Conservation (phyloP, 2,329 filamentous ascomycete species). For the Neofusicoccum kwambonambiense region DNA sequence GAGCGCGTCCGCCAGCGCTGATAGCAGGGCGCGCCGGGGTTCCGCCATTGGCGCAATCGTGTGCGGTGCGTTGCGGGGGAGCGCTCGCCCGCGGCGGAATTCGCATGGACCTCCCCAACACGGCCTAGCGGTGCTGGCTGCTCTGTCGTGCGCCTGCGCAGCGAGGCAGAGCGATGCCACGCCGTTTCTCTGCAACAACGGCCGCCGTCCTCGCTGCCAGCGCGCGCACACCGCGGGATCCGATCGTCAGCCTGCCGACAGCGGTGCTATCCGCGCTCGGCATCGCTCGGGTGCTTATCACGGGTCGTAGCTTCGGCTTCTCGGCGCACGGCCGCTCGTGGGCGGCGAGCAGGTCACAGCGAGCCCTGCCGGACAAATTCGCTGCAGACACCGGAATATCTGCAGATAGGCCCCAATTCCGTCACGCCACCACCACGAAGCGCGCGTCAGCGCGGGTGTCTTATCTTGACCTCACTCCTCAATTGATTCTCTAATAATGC, state of each 20-base stretch:
- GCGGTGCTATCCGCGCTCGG: not conserved
- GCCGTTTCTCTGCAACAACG: too few relatives aligned
- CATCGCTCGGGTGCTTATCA: not conserved
- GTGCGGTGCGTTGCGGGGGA: slow-evolving; percentile 1
- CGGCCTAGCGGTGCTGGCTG: not conserved
- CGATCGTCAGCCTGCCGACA: not conserved
- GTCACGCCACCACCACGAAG: not conserved
- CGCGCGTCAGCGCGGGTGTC: not conserved
- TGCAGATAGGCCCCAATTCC: not conserved
- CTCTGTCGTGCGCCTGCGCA: too few relatives aligned
- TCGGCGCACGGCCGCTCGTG: not conserved
- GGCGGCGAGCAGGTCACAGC: not conserved
- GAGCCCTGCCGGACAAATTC: not conserved
- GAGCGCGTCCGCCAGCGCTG: not conserved
- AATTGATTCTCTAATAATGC: not conserved
- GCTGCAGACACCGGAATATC: not conserved
- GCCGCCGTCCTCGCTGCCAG: not conserved
- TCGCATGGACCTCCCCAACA: not conserved
- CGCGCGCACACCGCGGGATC: not conserved
- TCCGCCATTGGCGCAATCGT: slow-evolving; percentile 2
- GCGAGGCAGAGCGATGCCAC: too few relatives aligned
- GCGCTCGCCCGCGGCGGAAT: not conserved
- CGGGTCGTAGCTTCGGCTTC: not conserved
- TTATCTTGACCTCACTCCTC: not conserved
- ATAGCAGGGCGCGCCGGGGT: not conserved